These are phyloP conservation scores for Acacia acuminata DNA, from an alignment of 306 rosid genomes.

Conservation along the genomic window DNA sequence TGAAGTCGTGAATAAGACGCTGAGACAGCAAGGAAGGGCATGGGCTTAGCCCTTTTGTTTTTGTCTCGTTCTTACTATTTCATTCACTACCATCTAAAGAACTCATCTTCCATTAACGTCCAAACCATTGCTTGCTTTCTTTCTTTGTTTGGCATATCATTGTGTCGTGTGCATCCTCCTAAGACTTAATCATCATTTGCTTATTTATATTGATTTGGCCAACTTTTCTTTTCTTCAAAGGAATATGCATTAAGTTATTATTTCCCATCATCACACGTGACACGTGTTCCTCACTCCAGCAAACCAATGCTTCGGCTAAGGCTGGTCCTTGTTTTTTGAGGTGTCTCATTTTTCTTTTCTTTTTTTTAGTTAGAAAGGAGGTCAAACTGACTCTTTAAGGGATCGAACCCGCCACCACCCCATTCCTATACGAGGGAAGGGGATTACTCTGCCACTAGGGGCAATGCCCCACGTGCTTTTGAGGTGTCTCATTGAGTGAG, in stretches of 20 bases:
- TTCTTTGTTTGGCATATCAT: not conserved
- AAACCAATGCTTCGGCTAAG: not conserved
- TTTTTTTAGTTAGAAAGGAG: not conserved
- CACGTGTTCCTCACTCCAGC: not conserved
- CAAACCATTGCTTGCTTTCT: not conserved
- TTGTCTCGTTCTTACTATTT: not conserved
- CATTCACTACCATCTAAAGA: not conserved
- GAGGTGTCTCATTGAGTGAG: not conserved
- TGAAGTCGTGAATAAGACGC: not conserved
- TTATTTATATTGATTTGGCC: not conserved
- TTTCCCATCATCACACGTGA: constrained; percentile 5
- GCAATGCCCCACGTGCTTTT: not conserved
- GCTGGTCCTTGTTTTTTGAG: not conserved
- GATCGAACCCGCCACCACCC: no score
- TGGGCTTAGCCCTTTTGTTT: not conserved
- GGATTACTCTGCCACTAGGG: no score
- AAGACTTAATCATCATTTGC: not conserved
- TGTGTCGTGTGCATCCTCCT: not conserved
- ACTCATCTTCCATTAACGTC: not conserved
- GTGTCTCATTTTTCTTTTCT: not conserved
- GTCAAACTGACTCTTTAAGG: no score
- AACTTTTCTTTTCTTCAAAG: constrained; percentile 23
- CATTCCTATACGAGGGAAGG: no score
- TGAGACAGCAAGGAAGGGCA: not conserved
- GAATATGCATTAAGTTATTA: not conserved